Evolutionary conservation across 225 moss, liverwort and hornwort species (phyloP).

Genomic region (Marchantia polymorpha): DNA sequence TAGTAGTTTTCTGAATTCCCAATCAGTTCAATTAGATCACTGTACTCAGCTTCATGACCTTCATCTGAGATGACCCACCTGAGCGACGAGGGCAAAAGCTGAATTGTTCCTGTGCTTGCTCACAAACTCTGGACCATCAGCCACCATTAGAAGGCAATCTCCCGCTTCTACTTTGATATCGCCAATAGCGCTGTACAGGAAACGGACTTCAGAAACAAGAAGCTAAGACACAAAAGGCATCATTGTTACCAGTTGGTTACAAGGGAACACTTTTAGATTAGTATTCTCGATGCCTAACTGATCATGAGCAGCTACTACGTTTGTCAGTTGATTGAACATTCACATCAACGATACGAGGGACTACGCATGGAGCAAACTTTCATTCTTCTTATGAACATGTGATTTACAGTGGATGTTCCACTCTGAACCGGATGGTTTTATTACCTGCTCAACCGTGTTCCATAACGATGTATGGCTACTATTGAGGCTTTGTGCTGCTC

Average conservation of each 20-base stretch:
- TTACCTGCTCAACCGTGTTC: constrained; percentile 61
- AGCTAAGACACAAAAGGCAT: background rate
- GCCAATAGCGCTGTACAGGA: constrained; percentile 54
- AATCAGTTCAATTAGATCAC: no score
- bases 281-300: background rate
- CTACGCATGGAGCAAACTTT: background rate
- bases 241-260: background rate
- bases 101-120: constrained; percentile 78
- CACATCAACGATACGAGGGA: background rate
- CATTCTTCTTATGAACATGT: background rate
- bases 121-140: constrained; percentile 67
- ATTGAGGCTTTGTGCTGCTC: constrained; percentile 69
- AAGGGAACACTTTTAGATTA: background rate
- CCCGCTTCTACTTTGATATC: constrained; percentile 70
- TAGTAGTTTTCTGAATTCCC: no score
- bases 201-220: background rate
- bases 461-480: constrained; percentile 83
- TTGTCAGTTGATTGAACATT: background rate
- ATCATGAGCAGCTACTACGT: background rate
- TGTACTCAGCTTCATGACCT: background rate
- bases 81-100: constrained; percentile 80
- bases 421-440: background rate
- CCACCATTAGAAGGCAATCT: constrained; percentile 89
- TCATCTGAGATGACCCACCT: constrained; percentile 42
- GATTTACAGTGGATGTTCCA: background rate